Base-by-base conservation (phyloP, 2,329 filamentous ascomycete genomes). In the Penicillium sp. region DNA sequence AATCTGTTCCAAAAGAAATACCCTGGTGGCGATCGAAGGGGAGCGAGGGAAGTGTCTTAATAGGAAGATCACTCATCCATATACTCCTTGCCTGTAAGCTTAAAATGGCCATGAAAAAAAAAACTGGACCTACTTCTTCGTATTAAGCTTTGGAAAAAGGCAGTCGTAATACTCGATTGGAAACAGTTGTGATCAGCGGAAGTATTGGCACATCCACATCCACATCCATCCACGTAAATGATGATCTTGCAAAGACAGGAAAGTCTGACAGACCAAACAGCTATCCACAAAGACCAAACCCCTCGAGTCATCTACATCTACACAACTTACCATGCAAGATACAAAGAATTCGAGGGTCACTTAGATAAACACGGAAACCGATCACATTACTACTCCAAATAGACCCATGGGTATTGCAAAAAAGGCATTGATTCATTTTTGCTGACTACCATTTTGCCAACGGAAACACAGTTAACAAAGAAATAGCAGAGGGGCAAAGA, bases 381-480 rank as follows among this genome's bases (percentile, higher is more conserved):
- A 64, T 67, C 64, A 67, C 62, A 67, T 67, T 67, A 66, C 64
- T 63, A 67, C 65, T 66, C 61, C 63, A 53, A 60, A 65, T 61
- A 61, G 60, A 59, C 60, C 61, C 56, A 56, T 57, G 64, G 65
- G 63, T 67, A 67, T 67, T 67, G 64, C 64, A 67, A 67, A 64
- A 65, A 67, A 66, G 59, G 59, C 65, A 67, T 67, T 66, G 58
- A 67, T 67, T 67, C 65, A 67, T 66, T 67, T 67, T 67, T 67
- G 64, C 64, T 64, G 58, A 67, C 65, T 67, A 67, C 57, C 62
- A 62, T 62, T 62, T 66, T 66, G 43, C 61, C 59, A 62, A 58
- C 58, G 57, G 56, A 50, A 33, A 51, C 23, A 50, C 47, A 50
- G 65, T 62, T 60, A 67, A 61, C 63, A 60, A 57, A 60, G 56